phyloP scores from a whole-genome alignment of 257 asterid species.

The Marsdenia floribunda region DNA sequence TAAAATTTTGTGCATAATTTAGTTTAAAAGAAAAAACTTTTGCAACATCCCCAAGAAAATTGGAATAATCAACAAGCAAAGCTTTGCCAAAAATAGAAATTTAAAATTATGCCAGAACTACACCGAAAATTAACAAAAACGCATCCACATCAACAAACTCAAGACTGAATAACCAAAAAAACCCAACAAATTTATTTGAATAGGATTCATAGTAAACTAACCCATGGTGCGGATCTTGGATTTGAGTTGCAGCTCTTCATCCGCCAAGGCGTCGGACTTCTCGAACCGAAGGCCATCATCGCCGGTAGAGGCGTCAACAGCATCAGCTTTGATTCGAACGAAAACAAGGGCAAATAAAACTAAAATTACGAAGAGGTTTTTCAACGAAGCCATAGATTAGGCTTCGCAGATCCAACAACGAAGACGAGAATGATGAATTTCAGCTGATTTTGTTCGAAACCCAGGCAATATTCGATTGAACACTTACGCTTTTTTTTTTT shows the following conservation, averaged over 20 bases:
- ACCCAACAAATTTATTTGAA: background rate
- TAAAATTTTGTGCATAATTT: background rate
- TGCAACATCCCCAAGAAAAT: background rate
- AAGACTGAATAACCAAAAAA: background rate
- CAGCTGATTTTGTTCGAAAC: background rate
- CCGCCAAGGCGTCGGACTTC: slow-evolving; percentile 45
- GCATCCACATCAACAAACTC: slow-evolving; percentile 4
- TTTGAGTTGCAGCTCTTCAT: slow-evolving; percentile 40
- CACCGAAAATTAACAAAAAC: background rate
- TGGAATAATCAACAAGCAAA: too few species aligned
- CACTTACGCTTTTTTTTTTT: background rate
- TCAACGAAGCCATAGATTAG: slow-evolving; percentile 14
- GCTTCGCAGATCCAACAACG: slow-evolving; percentile 11
- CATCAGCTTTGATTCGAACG: slow-evolving; percentile 35
- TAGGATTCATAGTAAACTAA: slow-evolving; percentile 29
- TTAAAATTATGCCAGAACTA: background rate
- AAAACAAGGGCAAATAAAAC: slow-evolving; percentile 12
- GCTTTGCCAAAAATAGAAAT: too few species aligned
- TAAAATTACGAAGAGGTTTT: background rate
- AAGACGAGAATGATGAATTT: background rate
- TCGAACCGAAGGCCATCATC: slow-evolving; percentile 30
- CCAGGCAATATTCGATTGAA: background rate
- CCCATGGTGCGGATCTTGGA: slow-evolving; percentile 66
- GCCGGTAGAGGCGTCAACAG: slow-evolving; percentile 26
- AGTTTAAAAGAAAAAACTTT: background rate